Base-by-base conservation (phyloP, 176 grass and related monocot species). In the Otatea glauca region DNA sequence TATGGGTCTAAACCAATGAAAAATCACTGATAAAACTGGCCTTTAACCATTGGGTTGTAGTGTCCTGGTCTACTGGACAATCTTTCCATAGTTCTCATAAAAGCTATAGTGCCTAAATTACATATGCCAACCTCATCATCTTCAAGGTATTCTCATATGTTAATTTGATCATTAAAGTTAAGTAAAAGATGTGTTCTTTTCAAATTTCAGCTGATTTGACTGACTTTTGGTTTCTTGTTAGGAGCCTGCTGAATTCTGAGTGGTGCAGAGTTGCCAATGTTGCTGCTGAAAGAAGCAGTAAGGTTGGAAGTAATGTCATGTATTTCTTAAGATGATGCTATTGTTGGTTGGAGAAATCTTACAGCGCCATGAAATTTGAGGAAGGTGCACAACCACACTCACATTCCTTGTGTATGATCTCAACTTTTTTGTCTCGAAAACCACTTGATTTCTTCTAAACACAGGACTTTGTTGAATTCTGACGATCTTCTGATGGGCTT, bases 161-260 rank as follows among this genome's bases (percentile, higher is more conserved):
- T 10, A 58, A 39, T 18, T 55, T 75, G 6, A 2, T n/a, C 5
- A 76, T 76, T 59, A 12, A 14, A 76, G 32, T 9, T 18, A 14
- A 54, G 17, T 54, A 54, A 18, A 42, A 5, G 9, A 18, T 60
- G 55, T 44, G 56, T 12, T 44, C 14, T 14, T 16, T 47, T 29
- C 24, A 85, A 35, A 60, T 59, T 76, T 47, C 50, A 78, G 32
- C 29, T 35, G 2, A 51, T 74, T 58, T 48, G 56, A 53, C 51
- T 54, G 44, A 35, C 9, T 20, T 51, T 11, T 54, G 5, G 14
- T 75, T 61, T 41, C 9, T 65, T 75, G 34, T 37, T 20, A 23
- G 20, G 56, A 23, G 20, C 20, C 25, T 64, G 29, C 25, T 49
- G 50, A 17, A 58, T 70, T 37, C 11, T 39, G 12, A 62, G 29